Percentiles rank a stretch among this genome's conserved stretches.
phyloP scores from a whole-genome alignment of 768 basidiomycete genomes.

The Melanogaster broomeanus region DNA sequence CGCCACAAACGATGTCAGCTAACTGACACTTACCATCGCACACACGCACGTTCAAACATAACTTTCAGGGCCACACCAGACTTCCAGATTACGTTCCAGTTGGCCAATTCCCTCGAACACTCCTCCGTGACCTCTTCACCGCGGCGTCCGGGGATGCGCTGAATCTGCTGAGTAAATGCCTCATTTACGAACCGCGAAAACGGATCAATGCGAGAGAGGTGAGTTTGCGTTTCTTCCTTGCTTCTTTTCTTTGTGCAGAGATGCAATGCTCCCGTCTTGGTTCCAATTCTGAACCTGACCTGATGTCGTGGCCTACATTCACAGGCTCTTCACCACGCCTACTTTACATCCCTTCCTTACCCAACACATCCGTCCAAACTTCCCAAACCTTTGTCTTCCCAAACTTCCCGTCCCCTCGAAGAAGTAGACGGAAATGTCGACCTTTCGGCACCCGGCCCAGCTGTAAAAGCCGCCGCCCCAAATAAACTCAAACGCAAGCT shows the following conservation, averaged over 20 bases:
- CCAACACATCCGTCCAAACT: slow-evolving; percentile 89
- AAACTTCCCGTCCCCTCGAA: slow-evolving; percentile 60
- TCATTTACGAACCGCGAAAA: slow-evolving; percentile 83
- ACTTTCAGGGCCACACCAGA: slow-evolving; percentile 77
- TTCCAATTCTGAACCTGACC: not conserved
- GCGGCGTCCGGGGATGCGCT: slow-evolving; percentile 86
- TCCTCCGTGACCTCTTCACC: slow-evolving; percentile 85
- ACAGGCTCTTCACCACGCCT: slow-evolving; percentile 84
- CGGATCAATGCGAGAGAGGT: slow-evolving; percentile 83
- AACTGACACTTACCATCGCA: not conserved
- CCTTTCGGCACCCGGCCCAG: slow-evolving; percentile 47
- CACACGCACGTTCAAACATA: not conserved
- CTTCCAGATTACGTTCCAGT: slow-evolving; percentile 89
- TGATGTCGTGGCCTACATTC: not conserved
- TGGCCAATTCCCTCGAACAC: slow-evolving; percentile 82
- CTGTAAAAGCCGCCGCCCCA: slow-evolving; percentile 49
- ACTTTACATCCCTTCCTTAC: slow-evolving; percentile 83
- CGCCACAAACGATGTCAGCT: not conserved
- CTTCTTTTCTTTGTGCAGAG: not conserved
- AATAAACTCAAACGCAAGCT: slow-evolving; percentile 73
- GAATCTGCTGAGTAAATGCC: slow-evolving; percentile 76
- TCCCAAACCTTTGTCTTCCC: slow-evolving; percentile 63
- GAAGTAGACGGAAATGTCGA: slow-evolving; percentile 79
- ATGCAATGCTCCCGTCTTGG: not conserved
- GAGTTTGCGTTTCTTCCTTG: slow-evolving; percentile 21